Evolutionary conservation across 345 rosid genomes (phyloP).

Genomic region (Streptanthus diversifolius): DNA sequence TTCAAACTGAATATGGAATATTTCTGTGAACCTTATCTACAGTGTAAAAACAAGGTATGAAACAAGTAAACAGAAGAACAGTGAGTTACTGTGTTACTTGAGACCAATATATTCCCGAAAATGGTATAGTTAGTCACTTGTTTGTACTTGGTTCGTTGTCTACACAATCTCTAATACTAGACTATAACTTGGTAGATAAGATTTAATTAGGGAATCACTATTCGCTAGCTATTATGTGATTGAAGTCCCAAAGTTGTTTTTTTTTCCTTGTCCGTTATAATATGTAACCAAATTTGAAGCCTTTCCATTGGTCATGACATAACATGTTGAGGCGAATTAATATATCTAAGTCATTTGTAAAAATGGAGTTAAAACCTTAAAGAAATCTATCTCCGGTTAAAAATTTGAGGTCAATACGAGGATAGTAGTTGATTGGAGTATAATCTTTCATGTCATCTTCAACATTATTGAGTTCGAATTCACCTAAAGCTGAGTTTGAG

Average conservation of each 20-base stretch:
- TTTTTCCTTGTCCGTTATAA: not conserved
- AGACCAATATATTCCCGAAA: slow-evolving; percentile 28
- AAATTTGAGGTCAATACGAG: not conserved
- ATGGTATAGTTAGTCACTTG: slow-evolving; percentile 17
- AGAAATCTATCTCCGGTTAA: not conserved
- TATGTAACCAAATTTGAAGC: not conserved
- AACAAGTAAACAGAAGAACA: slow-evolving; percentile 24
- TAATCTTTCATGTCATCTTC: slow-evolving; percentile 22
- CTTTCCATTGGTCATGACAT: not conserved
- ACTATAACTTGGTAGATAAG: slow-evolving; percentile 3
- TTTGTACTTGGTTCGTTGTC: slow-evolving; percentile 21
- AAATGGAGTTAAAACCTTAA: not conserved
- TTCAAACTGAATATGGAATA: not conserved
- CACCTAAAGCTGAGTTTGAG: slow-evolving; percentile 13
- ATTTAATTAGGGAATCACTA: too few relatives aligned
- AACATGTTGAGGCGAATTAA: not conserved
- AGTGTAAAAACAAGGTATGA: slow-evolving; percentile 13
- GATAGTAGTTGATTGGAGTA: slow-evolving; percentile 1
- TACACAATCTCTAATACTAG: slow-evolving; percentile 1
- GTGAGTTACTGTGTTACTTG: slow-evolving; percentile 26
- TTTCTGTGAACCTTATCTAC: not conserved
- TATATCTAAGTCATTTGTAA: not conserved
- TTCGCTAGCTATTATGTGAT: slow-evolving; percentile 8
- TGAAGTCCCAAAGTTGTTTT: slow-evolving; percentile 4
- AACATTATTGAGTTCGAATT: slow-evolving; percentile 6